These are phyloP conservation scores for Xylaria polymorpha DNA, from an alignment of 2,329 filamentous ascomycete species.

Conservation along the genomic window DNA sequence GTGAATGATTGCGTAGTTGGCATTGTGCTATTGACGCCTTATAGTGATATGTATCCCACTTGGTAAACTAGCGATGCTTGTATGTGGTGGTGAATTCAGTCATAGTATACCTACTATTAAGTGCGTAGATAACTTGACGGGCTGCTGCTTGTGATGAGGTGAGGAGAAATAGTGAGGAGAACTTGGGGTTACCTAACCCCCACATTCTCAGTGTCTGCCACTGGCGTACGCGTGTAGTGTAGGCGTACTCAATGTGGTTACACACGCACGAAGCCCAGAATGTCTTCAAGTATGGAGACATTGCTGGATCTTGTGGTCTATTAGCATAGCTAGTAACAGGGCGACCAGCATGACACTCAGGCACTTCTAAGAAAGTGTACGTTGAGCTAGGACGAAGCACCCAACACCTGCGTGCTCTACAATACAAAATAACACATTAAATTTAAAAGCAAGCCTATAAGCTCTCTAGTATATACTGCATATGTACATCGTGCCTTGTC, in stretches of 20 bases:
- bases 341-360: too few species aligned
- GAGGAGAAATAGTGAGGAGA: slow-evolving; percentile 2
- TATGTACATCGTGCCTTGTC: slow-evolving; percentile 15
- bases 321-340: too few species aligned
- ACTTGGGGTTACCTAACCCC: background rate
- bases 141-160: background rate
- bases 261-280: too few species aligned
- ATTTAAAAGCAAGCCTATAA: slow-evolving; percentile 12
- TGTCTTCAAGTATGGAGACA: too few species aligned
- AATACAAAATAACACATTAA: slow-evolving; percentile 20
- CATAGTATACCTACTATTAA: background rate
- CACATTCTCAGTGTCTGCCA: background rate
- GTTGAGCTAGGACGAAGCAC: background rate
- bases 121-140: background rate
- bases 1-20: slow-evolving; percentile 16
- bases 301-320: too few species aligned
- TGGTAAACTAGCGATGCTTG: background rate
- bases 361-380: background rate
- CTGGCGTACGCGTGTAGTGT: too few species aligned
- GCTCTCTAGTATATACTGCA: background rate
- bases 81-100: background rate
- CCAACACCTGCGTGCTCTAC: background rate
- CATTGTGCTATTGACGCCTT: slow-evolving; percentile 4
- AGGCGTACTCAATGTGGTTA: too few species aligned
- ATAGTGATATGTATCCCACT: background rate